Evolutionary conservation across 352 stramenopile species (phyloP), one percentile per base, ranked within the genome.

Genomic region (Pythium scleroteichum): DNA sequence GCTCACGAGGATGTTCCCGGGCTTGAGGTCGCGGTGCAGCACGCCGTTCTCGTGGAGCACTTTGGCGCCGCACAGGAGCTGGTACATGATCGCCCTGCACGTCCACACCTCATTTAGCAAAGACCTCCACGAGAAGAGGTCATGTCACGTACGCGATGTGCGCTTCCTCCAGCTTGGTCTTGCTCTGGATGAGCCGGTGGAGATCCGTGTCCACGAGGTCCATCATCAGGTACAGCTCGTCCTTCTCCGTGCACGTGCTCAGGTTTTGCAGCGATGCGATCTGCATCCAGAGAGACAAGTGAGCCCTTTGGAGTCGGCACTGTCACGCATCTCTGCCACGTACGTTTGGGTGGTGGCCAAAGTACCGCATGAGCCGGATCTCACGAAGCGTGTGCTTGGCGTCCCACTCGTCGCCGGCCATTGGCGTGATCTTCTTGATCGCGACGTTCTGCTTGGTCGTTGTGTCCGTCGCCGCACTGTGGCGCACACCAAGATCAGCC

Each of bases 221-320:
- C 93, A 98, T 98, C 67, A 97, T 96, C 61, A 98, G 90, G 67
- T 98, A 98, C 17, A 98, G 76, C 68, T 97, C 92, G 68, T 98
- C 92, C 46, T 97, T 90, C 26, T 85, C 82, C 14, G 82, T 83
- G 50, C 84, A 94, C 17, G 82, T 94, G 70, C 84, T 94, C 53
- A 94, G 61, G 63, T 90, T 92, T 48, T 92, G 76, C 33, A 94
- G 57, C 38, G 77, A 88, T 5, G 81, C 82, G 58, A 94, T 94
- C 78, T 87, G 59, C 44, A 42, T 14, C 7, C 5, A 35, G 29
- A 5, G 10, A 35, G 35, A 35, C 4, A 9, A 17, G 41, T n/a
- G 26, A 53, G 7, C 22, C 33, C 13, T 20, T 29, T 32, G 57
- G n/a, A 64, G 26, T 20, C 19, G 19, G 24, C 17, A 10, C 22